Evolutionary conservation across 768 basidiomycete species (phyloP).

Genomic region (Rhizopogon vesiculosus): DNA sequence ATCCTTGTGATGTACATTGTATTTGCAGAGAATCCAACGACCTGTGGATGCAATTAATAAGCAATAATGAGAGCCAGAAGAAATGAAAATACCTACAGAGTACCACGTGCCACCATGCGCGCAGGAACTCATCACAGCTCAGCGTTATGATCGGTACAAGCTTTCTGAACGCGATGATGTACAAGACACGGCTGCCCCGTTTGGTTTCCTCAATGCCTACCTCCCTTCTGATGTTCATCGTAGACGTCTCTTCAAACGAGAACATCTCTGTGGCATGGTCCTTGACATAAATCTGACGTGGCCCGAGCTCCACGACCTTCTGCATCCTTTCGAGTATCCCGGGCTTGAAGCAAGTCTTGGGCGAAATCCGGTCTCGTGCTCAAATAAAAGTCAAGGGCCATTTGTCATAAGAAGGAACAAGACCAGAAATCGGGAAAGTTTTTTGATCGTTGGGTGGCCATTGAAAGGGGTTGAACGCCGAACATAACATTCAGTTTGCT

Average conservation of each 20-base stretch:
- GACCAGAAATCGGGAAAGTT: conserved; percentile 7
- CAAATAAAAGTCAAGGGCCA: no score
- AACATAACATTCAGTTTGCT: no score
- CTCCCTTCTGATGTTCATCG: not conserved
- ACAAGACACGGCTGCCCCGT: not conserved
- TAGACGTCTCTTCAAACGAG: not conserved
- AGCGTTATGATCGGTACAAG: not conserved
- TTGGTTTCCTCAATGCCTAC: not conserved
- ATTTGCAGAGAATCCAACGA: not conserved
- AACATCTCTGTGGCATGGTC: not conserved
- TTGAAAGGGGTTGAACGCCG: no score
- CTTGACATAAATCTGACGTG: not conserved
- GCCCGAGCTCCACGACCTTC: not conserved
- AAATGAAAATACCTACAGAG: not conserved
- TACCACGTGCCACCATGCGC: conserved; percentile 3
- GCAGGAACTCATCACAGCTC: not conserved
- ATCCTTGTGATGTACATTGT: not conserved
- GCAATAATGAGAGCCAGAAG: not conserved
- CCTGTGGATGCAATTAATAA: not conserved
- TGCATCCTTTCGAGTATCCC: not conserved
- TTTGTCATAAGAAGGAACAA: conserved; percentile 4
- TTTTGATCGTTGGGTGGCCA: no score
- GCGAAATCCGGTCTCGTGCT: no score
- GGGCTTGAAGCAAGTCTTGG: not conserved
- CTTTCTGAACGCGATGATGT: not conserved